These are phyloP conservation scores for Fusarium globosum DNA, from an alignment of 2,329 filamentous ascomycete species.

Conservation along the genomic window DNA sequence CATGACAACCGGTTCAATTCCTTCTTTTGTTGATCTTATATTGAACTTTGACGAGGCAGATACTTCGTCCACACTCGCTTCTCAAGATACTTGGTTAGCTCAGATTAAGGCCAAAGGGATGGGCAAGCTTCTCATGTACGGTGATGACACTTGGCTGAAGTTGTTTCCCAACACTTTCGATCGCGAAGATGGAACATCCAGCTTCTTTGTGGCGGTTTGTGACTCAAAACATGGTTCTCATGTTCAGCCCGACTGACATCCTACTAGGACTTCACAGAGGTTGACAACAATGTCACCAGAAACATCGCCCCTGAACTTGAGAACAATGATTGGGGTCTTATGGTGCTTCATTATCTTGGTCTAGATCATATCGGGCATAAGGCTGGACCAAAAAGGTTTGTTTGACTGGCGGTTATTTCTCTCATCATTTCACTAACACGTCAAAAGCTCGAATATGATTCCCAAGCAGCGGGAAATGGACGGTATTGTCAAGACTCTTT, in stretches of 20 bases:
- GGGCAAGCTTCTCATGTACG: slow-evolving; percentile 91
- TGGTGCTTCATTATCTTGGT: slow-evolving; percentile 95
- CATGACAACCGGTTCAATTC: slow-evolving; percentile 97
- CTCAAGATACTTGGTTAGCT: slow-evolving; percentile 95
- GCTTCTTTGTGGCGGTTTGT: slow-evolving; percentile 96
- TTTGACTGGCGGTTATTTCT: background rate
- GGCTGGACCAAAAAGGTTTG: slow-evolving; percentile 82
- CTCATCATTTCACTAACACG: background rate
- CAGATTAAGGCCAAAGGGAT: slow-evolving; percentile 81
- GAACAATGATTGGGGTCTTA: slow-evolving; percentile 86
- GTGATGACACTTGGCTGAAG: slow-evolving; percentile 98
- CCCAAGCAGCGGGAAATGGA: slow-evolving; percentile 98
- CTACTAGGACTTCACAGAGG: slow-evolving; percentile 90
- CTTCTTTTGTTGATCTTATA: slow-evolving; percentile 96
- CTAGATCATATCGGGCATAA: slow-evolving; percentile 99
- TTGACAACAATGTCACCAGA: slow-evolving; percentile 96
- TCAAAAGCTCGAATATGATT: slow-evolving; percentile 82
- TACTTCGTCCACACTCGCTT: slow-evolving; percentile 85
- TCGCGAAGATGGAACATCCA: slow-evolving; percentile 90
- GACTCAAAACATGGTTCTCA: background rate
- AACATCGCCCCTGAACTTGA: slow-evolving; percentile 82
- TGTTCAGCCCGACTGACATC: background rate
- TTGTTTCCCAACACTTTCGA: slow-evolving; percentile 91
- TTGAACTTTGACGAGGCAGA: slow-evolving; percentile 96
- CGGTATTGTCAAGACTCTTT: slow-evolving; percentile 79